Conservation (phyloP, 108 stramenopile genomes). For the Pseudonitzschia pungens region DNA sequence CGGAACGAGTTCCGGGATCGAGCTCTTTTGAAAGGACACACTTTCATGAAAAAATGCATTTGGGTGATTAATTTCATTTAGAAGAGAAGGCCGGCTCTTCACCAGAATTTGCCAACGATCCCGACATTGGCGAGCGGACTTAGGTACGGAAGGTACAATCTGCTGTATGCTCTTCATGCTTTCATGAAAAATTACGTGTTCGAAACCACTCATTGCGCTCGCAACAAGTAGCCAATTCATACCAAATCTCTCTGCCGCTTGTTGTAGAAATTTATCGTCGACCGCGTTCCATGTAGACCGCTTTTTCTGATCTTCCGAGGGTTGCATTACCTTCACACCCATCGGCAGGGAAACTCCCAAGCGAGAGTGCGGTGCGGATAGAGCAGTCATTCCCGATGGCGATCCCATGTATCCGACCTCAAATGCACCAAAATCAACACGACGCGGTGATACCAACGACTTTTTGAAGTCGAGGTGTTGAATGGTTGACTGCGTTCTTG, state of each 20-base stretch:
- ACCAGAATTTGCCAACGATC: slow-evolving; percentile 60
- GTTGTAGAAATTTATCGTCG: slow-evolving; percentile 56
- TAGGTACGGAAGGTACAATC: slow-evolving; percentile 1
- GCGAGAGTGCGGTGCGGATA: slow-evolving; percentile 26
- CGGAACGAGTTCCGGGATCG: not conserved
- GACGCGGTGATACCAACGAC: slow-evolving; percentile 31
- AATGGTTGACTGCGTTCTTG: slow-evolving; percentile 12
- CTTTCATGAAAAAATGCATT: slow-evolving; percentile 23
- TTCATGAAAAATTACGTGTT: slow-evolving; percentile 12
- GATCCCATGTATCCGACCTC: slow-evolving; percentile 40
- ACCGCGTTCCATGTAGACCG: slow-evolving; percentile 43
- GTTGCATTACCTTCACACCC: slow-evolving; percentile 62
- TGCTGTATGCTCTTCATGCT: not conserved
- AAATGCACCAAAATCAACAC: slow-evolving; percentile 64
- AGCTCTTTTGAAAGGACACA: not conserved
- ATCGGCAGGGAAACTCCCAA: slow-evolving; percentile 65
- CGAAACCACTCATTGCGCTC: slow-evolving; percentile 39
- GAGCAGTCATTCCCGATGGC: slow-evolving; percentile 40
- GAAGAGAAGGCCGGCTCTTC: slow-evolving; percentile 20
- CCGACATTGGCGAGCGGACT: slow-evolving; percentile 57
- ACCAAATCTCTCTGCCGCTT: slow-evolving; percentile 45
- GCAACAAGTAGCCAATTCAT: slow-evolving; percentile 73
- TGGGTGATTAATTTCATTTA: slow-evolving; percentile 13
- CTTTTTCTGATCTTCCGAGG: slow-evolving; percentile 23
- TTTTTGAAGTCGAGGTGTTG: slow-evolving; percentile 35